These are phyloP conservation scores for Canavalia ensiformis DNA, from an alignment of 306 rosid species.

Conservation along the genomic window DNA sequence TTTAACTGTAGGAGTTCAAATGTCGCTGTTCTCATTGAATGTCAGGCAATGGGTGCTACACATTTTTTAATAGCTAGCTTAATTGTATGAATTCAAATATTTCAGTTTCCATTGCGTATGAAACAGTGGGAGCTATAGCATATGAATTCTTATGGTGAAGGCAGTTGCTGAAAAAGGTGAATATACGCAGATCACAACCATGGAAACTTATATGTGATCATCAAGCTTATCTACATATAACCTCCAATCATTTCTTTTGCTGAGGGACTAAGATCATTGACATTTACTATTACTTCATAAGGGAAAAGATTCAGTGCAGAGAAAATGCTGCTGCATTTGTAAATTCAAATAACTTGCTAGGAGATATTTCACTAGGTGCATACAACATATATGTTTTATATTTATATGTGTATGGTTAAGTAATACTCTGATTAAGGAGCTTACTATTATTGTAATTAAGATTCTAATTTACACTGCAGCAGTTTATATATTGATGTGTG, in stretches of 20 bases:
- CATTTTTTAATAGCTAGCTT: not conserved
- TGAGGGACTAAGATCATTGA: not conserved
- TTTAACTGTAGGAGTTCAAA: constrained; percentile 11
- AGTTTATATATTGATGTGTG: not conserved
- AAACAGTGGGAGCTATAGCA: not conserved
- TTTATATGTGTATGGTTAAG: not conserved
- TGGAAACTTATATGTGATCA: constrained; percentile 1
- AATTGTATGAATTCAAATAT: not conserved
- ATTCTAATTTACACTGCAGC: constrained; percentile 2
- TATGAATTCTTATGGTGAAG: constrained; percentile 2
- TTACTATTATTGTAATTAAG: not conserved
- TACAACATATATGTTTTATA: not conserved
- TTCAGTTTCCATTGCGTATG: not conserved
- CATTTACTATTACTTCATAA: not conserved
- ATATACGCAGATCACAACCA: constrained; percentile 5
- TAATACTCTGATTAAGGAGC: constrained; percentile 7
- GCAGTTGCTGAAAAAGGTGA: not conserved
- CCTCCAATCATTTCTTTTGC: not conserved
- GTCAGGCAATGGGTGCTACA: not conserved
- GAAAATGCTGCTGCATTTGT: constrained; percentile 12
- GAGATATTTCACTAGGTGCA: not conserved
- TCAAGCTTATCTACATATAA: not conserved
- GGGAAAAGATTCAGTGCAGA: not conserved
- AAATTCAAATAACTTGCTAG: not conserved
- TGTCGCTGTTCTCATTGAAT: not conserved